Evolutionary conservation across 495 filamentous ascomycete genomes (phyloP).

Genomic region (Penicillium argentinense): DNA sequence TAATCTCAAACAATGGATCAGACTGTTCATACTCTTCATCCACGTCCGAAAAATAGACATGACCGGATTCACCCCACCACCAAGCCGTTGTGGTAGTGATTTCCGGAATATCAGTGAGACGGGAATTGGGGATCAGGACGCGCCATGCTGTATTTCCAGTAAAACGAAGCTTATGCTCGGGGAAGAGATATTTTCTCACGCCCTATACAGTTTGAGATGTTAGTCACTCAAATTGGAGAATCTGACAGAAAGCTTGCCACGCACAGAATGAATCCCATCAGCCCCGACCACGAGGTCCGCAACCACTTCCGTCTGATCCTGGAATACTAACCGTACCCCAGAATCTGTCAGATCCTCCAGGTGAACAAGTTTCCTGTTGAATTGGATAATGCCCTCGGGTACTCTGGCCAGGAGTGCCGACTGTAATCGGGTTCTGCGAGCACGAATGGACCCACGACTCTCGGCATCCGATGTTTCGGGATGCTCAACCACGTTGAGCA

Average conservation of each 20-base stretch:
- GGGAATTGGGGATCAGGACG: conserved; percentile 27
- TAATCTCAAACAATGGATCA: conserved; percentile 23
- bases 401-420: conserved; percentile 37
- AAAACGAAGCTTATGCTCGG: conserved; percentile 37
- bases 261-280: conserved; percentile 53
- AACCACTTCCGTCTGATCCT: conserved; percentile 33
- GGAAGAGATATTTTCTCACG: conserved; percentile 21
- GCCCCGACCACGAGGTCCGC: conserved; percentile 53
- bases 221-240: not conserved
- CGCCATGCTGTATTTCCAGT: conserved; percentile 41
- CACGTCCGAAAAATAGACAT: conserved; percentile 45
- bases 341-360: conserved; percentile 25
- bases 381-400: conserved; percentile 35
- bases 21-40: conserved; percentile 29
- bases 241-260: conserved; percentile 5
- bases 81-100: conserved; percentile 41
- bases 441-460: conserved; percentile 23
- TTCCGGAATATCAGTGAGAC: conserved; percentile 30
- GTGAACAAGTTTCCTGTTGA: conserved; percentile 36
- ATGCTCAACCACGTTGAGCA: conserved; percentile 8
- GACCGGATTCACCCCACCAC: conserved; percentile 46
- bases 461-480: conserved; percentile 14
- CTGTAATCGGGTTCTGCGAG: conserved; percentile 42
- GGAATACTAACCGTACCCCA: conserved; percentile 28
- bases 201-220: not conserved